Percentiles rank a stretch among this genome's conserved stretches.
These are phyloP conservation scores for Lipomyces lipofer DNA, from an alignment of 805 yeast genomes.

Conservation along the genomic window DNA sequence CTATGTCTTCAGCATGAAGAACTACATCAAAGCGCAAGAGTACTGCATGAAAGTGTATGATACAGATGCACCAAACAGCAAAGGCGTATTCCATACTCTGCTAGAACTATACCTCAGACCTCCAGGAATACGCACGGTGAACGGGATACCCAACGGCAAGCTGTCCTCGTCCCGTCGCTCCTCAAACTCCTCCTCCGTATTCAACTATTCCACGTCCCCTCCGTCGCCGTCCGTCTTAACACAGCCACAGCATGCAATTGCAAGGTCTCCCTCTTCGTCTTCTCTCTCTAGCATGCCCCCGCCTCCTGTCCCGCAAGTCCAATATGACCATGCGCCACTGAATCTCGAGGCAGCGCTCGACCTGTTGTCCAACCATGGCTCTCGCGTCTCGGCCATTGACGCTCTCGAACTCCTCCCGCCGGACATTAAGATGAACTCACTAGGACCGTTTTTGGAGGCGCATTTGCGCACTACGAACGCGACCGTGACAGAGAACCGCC, in stretches of 20 bases:
- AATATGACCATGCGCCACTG: constrained; percentile 14
- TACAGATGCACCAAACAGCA: constrained; percentile 44
- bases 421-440: constrained; percentile 46
- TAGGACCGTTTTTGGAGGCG: constrained; percentile 49
- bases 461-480: constrained; percentile 48
- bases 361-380: constrained; percentile 48
- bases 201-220: neutral
- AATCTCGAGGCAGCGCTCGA: constrained; percentile 45
- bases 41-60: constrained; percentile 58
- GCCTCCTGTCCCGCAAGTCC: constrained; percentile 4
- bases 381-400: constrained; percentile 48
- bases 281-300: neutral
- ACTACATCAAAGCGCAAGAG: constrained; percentile 56
- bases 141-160: neutral
- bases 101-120: constrained; percentile 45
- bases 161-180: constrained; percentile 5
- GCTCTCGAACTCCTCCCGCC: constrained; percentile 57
- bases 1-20: constrained; percentile 56
- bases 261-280: neutral
- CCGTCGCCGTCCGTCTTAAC: neutral
- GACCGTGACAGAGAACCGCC: constrained; percentile 43
- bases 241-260: neutral
- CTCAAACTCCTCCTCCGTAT: constrained; percentile 4
- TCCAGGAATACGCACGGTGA: constrained; percentile 1
- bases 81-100: constrained; percentile 48